A percentile compares a stretch with the other conserved stretches of the same genome.
Evolutionary conservation across 2,329 filamentous ascomycete species (phyloP).

Genomic region (Verticillium dahliae): DNA sequence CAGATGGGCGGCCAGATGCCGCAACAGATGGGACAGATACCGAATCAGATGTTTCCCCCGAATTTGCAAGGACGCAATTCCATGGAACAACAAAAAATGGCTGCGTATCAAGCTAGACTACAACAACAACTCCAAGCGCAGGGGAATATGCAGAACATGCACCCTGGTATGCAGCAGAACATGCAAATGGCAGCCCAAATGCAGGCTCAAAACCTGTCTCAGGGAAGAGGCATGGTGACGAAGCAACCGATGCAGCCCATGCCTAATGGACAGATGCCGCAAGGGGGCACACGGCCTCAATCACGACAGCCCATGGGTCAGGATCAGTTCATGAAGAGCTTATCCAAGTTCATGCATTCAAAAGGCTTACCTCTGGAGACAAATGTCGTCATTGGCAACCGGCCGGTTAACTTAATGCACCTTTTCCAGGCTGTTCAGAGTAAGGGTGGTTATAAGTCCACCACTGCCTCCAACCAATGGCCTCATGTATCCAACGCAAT

Average conservation of each 20-base stretch:
- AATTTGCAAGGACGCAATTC: conserved; percentile 39
- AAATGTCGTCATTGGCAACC: conserved; percentile 67
- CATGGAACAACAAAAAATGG: conserved; percentile 68
- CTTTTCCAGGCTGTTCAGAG: conserved; percentile 69
- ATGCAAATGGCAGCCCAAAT: conserved; percentile 36
- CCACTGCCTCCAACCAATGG: conserved; percentile 69
- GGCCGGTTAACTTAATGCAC: conserved; percentile 66
- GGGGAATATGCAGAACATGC: conserved; percentile 36
- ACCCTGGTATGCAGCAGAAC: conserved; percentile 18
- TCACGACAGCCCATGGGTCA: conserved; percentile 42
- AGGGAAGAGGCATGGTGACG: conserved; percentile 44
- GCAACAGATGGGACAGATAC: conserved; percentile 33
- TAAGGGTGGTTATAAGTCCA: conserved; percentile 71
- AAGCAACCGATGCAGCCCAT: conserved; percentile 43
- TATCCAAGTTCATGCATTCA: conserved; percentile 71
- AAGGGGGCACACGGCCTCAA: conserved; percentile 46
- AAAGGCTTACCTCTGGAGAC: conserved; percentile 68
- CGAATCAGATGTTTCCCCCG: conserved; percentile 23
- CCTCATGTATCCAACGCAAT: conserved; percentile 60
- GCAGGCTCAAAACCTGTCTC: conserved; percentile 21
- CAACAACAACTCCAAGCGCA: conserved; percentile 67
- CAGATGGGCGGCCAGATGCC: conserved; percentile 22
- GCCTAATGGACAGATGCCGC: conserved; percentile 51
- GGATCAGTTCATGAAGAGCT: conserved; percentile 68
- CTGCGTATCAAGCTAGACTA: conserved; percentile 75